Conservation (phyloP, 1,284 basidiomycete genomes). For the Phaffia rhodozyma region DNA sequence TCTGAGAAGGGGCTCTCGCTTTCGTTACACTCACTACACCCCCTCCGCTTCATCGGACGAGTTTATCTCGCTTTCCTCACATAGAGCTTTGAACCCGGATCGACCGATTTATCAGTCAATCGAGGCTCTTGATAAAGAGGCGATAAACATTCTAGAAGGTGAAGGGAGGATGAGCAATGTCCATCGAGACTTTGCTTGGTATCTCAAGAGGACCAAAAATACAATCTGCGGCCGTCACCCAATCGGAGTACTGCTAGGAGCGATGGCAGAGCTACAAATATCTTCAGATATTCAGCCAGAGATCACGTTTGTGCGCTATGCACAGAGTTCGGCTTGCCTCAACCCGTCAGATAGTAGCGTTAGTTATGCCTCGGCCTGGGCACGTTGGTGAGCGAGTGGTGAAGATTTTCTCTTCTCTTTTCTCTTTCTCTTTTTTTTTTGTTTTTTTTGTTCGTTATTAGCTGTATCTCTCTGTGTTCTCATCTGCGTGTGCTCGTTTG, state of each 20-base stretch:
- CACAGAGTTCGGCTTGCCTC: neutral
- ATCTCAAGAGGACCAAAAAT: conserved; percentile 48
- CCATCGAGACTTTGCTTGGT: conserved; percentile 25
- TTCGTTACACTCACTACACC: conserved; percentile 84
- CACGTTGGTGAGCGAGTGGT: neutral
- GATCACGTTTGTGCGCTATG: conserved; percentile 35
- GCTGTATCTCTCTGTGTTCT: too few relatives aligned
- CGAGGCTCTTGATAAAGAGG: conserved; percentile 59
- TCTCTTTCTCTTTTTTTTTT: too few relatives aligned
- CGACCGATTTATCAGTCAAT: conserved; percentile 45
- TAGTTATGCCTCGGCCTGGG: neutral
- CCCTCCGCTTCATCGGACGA: conserved; percentile 44
- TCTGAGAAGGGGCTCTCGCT: conserved; percentile 64
- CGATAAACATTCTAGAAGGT: conserved; percentile 52
- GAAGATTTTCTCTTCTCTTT: too few relatives aligned
- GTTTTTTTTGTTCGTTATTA: too few relatives aligned
- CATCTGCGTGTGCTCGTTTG: too few relatives aligned
- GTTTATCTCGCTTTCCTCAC: conserved; percentile 36
- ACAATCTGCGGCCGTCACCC: conserved; percentile 96
- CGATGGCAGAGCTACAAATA: conserved; percentile 50
- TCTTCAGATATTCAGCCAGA: conserved; percentile 20
- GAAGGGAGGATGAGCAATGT: conserved; percentile 28
- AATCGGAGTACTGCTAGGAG: conserved; percentile 78
- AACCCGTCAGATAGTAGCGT: neutral
- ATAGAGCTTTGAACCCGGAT: conserved; percentile 26